Conservation (phyloP, 768 basidiomycete genomes). For the Macrolepiota albuminosa region DNA sequence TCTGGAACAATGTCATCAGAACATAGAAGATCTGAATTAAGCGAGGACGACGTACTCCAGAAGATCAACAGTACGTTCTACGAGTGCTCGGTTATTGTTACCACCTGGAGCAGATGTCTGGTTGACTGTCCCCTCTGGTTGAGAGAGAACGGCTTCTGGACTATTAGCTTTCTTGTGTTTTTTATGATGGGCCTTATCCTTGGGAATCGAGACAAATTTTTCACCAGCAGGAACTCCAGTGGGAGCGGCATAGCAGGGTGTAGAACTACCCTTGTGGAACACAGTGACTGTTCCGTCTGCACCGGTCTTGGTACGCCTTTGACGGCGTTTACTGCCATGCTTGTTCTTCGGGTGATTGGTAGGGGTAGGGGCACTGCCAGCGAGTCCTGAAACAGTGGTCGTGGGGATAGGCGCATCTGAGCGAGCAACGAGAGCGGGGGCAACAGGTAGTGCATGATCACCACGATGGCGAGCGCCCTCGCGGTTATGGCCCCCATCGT, state of each 20-base stretch:
- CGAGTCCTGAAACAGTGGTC: background rate
- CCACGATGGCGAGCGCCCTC: no score
- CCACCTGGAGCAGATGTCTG: background rate
- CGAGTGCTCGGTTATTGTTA: background rate
- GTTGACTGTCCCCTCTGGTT: background rate
- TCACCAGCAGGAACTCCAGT: background rate
- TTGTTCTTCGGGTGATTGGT: background rate
- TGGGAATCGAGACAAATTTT: background rate
- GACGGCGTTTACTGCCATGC: background rate
- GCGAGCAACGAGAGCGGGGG: background rate
- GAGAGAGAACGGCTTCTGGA: background rate
- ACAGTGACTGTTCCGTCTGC: background rate
- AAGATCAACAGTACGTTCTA: background rate
- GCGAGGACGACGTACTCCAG: background rate
- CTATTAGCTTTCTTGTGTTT: background rate
- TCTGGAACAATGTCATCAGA: background rate
- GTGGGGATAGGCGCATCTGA: background rate
- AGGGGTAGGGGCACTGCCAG: background rate
- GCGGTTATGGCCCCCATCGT: background rate
- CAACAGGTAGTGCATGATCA: background rate
- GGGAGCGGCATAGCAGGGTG: no score
- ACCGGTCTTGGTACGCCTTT: background rate
- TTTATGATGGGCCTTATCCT: background rate
- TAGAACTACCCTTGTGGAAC: no score
- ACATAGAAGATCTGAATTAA: background rate